These are phyloP conservation scores for Coleophoma eucalyptorum DNA, from an alignment of 2,329 filamentous ascomycete species.

Conservation along the genomic window DNA sequence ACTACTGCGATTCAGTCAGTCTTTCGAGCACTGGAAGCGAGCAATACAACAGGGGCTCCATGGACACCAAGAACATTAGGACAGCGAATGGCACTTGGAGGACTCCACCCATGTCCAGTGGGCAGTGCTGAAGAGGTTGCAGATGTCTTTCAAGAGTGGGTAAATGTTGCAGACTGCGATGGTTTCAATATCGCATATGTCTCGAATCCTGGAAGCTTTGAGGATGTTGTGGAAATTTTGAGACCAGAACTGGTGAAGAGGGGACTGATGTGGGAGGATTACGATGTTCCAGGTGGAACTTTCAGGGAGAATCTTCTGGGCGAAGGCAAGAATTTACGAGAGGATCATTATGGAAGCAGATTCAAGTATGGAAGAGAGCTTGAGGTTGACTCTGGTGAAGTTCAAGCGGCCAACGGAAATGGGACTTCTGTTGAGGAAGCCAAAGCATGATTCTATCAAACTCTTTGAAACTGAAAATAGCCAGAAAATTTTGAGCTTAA, in stretches of 20 bases:
- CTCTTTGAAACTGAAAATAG: too few relatives aligned
- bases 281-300: constrained; percentile 49
- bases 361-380: too few relatives aligned
- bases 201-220: constrained; percentile 52
- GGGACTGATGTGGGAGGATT: constrained; percentile 47
- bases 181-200: constrained; percentile 66
- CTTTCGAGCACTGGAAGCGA: constrained; percentile 34
- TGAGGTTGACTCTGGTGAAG: too few relatives aligned
- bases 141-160: constrained; percentile 64
- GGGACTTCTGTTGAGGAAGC: too few relatives aligned
- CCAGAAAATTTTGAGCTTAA: too few relatives aligned
- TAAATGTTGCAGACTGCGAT: constrained; percentile 65
- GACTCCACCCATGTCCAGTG: constrained; percentile 50
- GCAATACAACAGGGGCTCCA: constrained; percentile 5
- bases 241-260: constrained; percentile 58
- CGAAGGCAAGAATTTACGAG: background rate
- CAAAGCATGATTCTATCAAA: too few relatives aligned
- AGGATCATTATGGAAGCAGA: constrained; percentile 2
- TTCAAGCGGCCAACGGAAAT: too few relatives aligned
- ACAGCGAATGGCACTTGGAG: constrained; percentile 63
- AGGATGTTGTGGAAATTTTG: constrained; percentile 61
- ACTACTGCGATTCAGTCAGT: constrained; percentile 22
- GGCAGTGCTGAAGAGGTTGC: constrained; percentile 54
- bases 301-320: constrained; percentile 52
- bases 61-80: constrained; percentile 63